Evolutionary conservation across 2,329 filamentous ascomycete species (phyloP), one percentile per base, ranked within the genome.

Genomic region (Alternaria sp.): DNA sequence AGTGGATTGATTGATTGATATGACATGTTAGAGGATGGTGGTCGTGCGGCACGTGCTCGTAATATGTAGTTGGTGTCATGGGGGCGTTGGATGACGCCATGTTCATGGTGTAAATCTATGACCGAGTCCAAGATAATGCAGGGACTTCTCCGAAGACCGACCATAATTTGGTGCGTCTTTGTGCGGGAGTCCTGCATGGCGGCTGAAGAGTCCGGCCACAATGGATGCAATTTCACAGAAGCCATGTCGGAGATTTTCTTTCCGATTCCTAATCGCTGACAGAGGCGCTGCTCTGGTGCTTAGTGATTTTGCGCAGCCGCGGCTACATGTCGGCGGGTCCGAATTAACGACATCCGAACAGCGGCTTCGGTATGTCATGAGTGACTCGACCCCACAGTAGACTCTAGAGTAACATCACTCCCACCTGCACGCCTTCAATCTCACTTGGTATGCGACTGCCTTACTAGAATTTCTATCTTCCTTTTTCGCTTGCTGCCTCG

Each of bases 1-100:
- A 28, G 75, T 74, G 34, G 76, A 79, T 49, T 78, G 64, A 69
- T 14, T 45, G 18, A 69, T 14, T 45, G 12, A 25, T 12, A 12
- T 36, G 41, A 20, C 20, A 27, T n/a, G 36, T 5, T 40, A 1
- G n/a, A 40, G 36, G 1, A 9, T 18, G 4, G 8, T 40, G 36
- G n/a, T 38, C 2, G 14, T 36, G 14, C 14, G 3, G 32, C 32
- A 36, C 32, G 32, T 36, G 32, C 32, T 36, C 32, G 5, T 16
- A 41, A 6, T 9, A 22, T 9, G 40, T 41, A 18, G 18, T 41
- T 7, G 18, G 11, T 41, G 40, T 41, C 12, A 25, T 25, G 40
- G 40, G 12, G 12, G 40, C 1, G 25, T 20, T 41, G 25, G 40
- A 43, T 43, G 20, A 43, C 5, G 20, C 40, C 12, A 43, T 11